Evolutionary conservation across 345 rosid genomes (phyloP), one percentile per base, ranked within the genome.

Genomic region (Bretschneidera sinensis): DNA sequence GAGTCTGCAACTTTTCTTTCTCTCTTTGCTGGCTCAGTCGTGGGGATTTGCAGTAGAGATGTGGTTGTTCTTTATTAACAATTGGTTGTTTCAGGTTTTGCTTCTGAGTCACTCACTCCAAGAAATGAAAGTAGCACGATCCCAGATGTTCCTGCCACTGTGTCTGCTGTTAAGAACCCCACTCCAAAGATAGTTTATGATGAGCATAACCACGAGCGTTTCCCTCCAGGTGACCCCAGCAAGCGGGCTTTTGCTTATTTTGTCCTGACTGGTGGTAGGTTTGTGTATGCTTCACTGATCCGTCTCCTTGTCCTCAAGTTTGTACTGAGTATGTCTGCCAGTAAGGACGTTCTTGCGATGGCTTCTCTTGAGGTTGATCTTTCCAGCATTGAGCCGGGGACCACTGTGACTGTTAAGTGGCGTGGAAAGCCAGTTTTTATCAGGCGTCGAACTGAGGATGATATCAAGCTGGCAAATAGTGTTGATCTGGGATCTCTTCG

Each of bases 361-460:
- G 98, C 98, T 23, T 88, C 98, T 66, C 76, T 88, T 10, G 98
- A 91, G 88, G 98, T 89, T 48, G 98, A 92, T 73, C 89, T 92
- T 11, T 83, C 86, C 9, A 85, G 86, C 74, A 89, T 92, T 11
- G 95, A 89, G 52, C 89, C 98, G 0, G 97, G 98, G 55, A 69
- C 78, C 48, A 92, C 98, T 8, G 89, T 92, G 22, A 92, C 96
- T 6, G 95, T 92, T 17, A 92, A 92, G 87, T 92, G 95, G 98
- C 92, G 95, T 62, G 98, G 98, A 19, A 92, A 92, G 80, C 98
- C 98, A 0, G 98, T 92, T 33, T 92, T 89, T 71, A 92, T 92
- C 78, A 79, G 97, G 72, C 71, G 94, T 59, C 82, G 98, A 61
- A 92, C 98, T 25, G 97, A 89, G 2, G 98, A 92, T 6, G 98